Evolutionary conservation across 2,329 filamentous ascomycete genomes (phyloP).

Genomic region (Pseudofabraea citricarpa): DNA sequence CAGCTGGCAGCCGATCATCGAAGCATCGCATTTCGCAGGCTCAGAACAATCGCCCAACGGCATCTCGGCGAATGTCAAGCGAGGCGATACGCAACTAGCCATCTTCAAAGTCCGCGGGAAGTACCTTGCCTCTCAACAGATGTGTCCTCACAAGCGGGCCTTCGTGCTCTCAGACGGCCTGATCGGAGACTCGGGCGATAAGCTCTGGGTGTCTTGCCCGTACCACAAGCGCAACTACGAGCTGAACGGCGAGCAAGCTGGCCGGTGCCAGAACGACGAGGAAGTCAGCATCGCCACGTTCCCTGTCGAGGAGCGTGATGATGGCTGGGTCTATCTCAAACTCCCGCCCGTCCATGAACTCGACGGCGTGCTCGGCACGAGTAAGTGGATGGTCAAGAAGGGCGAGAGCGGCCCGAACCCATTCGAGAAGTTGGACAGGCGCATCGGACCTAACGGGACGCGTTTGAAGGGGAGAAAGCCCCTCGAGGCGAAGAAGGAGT

Average conservation of each 20-base stretch:
- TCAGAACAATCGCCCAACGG: slow-evolving; percentile 63
- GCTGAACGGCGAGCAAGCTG: slow-evolving; percentile 59
- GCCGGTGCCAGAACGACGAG: slow-evolving; percentile 70
- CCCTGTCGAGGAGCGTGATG: slow-evolving; percentile 65
- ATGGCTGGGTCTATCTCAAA: slow-evolving; percentile 76
- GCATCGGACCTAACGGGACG: slow-evolving; percentile 19
- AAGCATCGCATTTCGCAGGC: slow-evolving; percentile 61
- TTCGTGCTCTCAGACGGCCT: slow-evolving; percentile 87
- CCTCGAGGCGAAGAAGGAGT: slow-evolving; percentile 14
- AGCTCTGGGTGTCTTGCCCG: slow-evolving; percentile 83
- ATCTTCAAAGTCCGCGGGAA: slow-evolving; percentile 77
- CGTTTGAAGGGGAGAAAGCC: slow-evolving; percentile 23
- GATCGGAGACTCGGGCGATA: slow-evolving; percentile 55
- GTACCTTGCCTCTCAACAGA: slow-evolving; percentile 85
- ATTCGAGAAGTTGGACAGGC: slow-evolving; percentile 29
- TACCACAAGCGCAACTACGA: slow-evolving; percentile 89
- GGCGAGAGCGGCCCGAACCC: slow-evolving; percentile 47
- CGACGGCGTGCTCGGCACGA: slow-evolving; percentile 72
- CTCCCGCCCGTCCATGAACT: slow-evolving; percentile 77
- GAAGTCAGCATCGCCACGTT: slow-evolving; percentile 80
- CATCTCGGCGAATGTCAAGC: slow-evolving; percentile 73
- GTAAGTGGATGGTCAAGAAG: slow-evolving; percentile 72
- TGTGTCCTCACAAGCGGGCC: slow-evolving; percentile 89
- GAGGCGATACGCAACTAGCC: slow-evolving; percentile 83
- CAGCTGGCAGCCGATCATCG: slow-evolving; percentile 76